Percentiles rank a stretch among this genome's conserved stretches.
phyloP scores from a whole-genome alignment of 1,139 yeast species.

The Saccharomyces hybrid region DNA sequence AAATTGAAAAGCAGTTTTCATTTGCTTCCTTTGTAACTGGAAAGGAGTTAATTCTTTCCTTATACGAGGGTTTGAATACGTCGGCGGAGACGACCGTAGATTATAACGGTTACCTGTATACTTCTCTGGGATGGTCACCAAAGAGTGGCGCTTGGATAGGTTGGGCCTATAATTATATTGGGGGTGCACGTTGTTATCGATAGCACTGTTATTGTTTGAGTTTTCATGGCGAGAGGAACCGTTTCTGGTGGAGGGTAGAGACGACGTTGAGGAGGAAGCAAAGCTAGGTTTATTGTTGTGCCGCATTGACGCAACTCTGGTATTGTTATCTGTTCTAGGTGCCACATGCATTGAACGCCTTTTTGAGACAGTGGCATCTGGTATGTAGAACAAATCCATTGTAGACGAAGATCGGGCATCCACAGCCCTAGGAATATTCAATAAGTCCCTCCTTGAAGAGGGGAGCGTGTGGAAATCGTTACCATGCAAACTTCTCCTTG shows the following conservation, averaged over 20 bases:
- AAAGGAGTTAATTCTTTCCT: slow-evolving; percentile 19
- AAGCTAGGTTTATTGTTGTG: not conserved
- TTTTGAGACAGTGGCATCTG: not conserved
- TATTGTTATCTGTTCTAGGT: not conserved
- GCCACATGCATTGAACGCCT: not conserved
- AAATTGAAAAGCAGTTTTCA: slow-evolving; percentile 26
- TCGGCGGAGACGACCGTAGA: not conserved
- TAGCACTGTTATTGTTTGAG: not conserved
- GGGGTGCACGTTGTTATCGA: not conserved
- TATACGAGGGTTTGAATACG: not conserved
- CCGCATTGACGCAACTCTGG: not conserved
- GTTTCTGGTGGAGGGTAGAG: not conserved
- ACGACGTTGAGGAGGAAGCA: not conserved
- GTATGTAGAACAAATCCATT: not conserved
- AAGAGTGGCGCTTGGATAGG: not conserved
- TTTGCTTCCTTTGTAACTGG: slow-evolving; percentile 25
- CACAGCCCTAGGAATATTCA: not conserved
- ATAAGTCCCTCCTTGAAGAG: not conserved
- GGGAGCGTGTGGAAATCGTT: not conserved
- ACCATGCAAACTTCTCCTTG: not conserved
- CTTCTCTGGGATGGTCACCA: not conserved
- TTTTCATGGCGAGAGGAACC: not conserved
- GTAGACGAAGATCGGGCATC: not conserved
- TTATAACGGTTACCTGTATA: not conserved
- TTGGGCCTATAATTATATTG: not conserved